Conservation (phyloP, 2,329 filamentous ascomycete genomes). For the Penicillium sp. region DNA sequence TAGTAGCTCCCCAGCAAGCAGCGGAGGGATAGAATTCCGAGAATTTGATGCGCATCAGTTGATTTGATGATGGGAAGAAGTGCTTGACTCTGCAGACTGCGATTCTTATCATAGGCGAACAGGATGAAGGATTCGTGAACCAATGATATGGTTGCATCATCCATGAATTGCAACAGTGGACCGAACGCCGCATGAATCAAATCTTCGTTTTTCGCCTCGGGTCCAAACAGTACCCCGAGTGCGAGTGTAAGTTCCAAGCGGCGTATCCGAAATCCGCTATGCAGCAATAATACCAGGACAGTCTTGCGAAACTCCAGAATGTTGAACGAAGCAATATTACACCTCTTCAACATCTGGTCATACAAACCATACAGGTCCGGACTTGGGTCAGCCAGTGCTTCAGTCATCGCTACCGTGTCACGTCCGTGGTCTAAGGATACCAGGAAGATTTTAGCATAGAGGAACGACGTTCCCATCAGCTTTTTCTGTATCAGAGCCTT, state of each 20-base stretch:
- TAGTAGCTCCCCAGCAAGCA: not conserved
- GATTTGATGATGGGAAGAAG: not conserved
- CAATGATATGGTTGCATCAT: not conserved
- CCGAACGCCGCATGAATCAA: conserved; percentile 1
- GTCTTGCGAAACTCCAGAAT: not conserved
- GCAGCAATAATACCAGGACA: not conserved
- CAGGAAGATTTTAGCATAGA: not conserved
- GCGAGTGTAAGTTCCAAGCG: not conserved
- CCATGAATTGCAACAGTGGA: not conserved
- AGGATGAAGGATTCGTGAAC: not conserved
- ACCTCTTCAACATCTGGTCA: not conserved
- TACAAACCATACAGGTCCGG: not conserved
- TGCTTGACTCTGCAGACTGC: not conserved
- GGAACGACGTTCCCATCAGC: not conserved
- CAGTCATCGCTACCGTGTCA: not conserved
- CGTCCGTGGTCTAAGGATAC: not conserved
- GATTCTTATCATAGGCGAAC: not conserved
- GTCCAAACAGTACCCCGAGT: not conserved
- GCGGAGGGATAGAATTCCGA: not conserved
- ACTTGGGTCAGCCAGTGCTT: not conserved
- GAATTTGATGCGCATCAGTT: not conserved
- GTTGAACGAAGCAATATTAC: conserved; percentile 2
- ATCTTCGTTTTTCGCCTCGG: not conserved
- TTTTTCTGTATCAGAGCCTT: not conserved
- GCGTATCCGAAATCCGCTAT: not conserved